Evolutionary conservation across 371 early-diverging fungal species (phyloP), one percentile per base, ranked within the genome.

Genomic region (Apophysomyces sp.): DNA sequence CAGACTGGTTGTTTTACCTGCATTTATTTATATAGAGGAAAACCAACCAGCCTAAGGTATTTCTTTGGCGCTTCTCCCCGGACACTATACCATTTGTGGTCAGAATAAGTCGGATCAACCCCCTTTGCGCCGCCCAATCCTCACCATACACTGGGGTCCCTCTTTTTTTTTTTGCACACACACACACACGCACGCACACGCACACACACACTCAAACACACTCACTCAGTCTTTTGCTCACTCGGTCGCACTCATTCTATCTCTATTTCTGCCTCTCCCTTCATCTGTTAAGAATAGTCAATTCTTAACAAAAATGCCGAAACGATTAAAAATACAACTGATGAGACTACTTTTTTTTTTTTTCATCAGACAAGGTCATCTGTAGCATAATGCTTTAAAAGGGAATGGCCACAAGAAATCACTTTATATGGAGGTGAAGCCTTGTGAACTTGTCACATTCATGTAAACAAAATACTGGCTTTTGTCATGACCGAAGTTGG

Each of bases 1-100:
- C 68, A 65, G 63, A 56, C 60, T 57, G 55, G 69, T 69, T 66
- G 72, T 67, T 65, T 61, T 65, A 70, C 74, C 69, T 73, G 74
- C 74, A 73, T 73, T 24, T 41, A 59, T 67, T 62, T 56, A 62
- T 56, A 40, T 55, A 39, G 29, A n/a, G 52, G 37, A n/a, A n/a
- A 59, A 59, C 59, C 53, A 61, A 61, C 61, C 53, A 53, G 54
- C 34, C n/a, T 26, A 24, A 52, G 31, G 16, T 40, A n/a, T 66
- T 55, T 55, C 61, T 59, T 52, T 62, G 51, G 62, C 40, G 57
- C 34, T 13, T 34, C 34, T 57, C 16, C 30, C 26, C 37, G 52
- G 24, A 28, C 37, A 53, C 59, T 54, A 58, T 26, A 21, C 59
- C 65, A 51, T 59, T 59, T 65, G 49, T 55, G 44, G 67, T 58